These are phyloP conservation scores for Coleophoma crateriformis DNA, from an alignment of 2,329 filamentous ascomycete genomes.

Conservation along the genomic window DNA sequence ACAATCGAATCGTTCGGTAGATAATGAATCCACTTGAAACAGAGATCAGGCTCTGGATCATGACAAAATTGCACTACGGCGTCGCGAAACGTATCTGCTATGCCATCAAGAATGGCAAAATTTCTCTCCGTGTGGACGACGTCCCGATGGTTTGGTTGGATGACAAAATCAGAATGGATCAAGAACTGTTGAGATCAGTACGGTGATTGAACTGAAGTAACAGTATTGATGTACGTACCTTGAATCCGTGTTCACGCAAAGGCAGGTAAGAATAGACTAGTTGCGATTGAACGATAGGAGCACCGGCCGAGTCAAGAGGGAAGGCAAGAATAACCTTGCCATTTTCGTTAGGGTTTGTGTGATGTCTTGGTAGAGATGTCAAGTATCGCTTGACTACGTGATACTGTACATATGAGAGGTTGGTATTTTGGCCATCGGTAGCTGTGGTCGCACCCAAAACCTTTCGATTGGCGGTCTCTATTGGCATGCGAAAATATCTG, in stretches of 20 bases:
- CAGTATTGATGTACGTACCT: constrained; percentile 1
- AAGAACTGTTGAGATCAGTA: constrained; percentile 30
- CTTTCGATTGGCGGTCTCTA: background rate
- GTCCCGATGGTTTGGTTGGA: constrained; percentile 36
- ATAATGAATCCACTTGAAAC: no score
- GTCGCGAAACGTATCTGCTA: constrained; percentile 33
- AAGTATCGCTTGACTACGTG: no score
- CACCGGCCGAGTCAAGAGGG: no score
- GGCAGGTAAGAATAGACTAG: constrained; percentile 17
- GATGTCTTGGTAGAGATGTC: no score
- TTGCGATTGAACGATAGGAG: no score
- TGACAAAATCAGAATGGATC: constrained; percentile 46
- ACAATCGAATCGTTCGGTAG: no score
- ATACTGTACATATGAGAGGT: no score
- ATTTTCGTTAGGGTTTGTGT: no score
- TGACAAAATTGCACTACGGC: constrained; percentile 34
- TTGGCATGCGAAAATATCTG: no score
- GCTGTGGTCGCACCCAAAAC: no score
- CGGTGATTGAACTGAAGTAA: background rate
- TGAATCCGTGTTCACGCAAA: constrained; percentile 16
- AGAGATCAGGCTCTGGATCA: constrained; percentile 14
- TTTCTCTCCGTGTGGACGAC: constrained; percentile 35
- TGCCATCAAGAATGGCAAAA: constrained; percentile 24
- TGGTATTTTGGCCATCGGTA: no score
- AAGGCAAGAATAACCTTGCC: no score